A percentile compares a stretch with the other conserved stretches of the same genome.
phyloP scores from a whole-genome alignment of 164 flowering plant genomes.

The Berberis vulgaris region DNA sequence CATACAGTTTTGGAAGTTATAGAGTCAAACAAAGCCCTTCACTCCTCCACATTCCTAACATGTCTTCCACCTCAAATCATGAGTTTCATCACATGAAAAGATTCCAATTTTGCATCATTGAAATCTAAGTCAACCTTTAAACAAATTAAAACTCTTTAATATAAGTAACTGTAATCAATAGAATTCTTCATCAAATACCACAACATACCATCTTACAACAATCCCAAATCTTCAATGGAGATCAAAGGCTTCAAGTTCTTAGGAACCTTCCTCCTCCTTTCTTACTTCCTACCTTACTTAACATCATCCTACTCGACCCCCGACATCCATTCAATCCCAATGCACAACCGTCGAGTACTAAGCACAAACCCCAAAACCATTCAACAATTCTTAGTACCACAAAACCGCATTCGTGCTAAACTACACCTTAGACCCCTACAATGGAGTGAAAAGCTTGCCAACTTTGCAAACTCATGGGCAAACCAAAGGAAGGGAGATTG shows the following conservation, averaged over 20 bases:
- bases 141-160: background rate
- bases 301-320: background rate
- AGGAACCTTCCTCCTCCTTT: constrained; percentile 2
- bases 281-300: background rate
- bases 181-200: too few relatives aligned
- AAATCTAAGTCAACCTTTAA: background rate
- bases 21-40: too few relatives aligned
- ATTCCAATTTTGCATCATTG: background rate
- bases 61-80: background rate
- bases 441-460: background rate
- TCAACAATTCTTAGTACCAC: background rate
- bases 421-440: background rate
- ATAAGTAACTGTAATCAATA: too few relatives aligned
- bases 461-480: background rate
- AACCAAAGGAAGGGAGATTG: constrained; percentile 3
- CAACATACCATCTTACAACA: too few relatives aligned
- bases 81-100: background rate
- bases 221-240: background rate
- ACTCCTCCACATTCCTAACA: background rate
- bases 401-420: background rate
- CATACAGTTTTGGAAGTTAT: too few relatives aligned
- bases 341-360: constrained; percentile 1
- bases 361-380: background rate
- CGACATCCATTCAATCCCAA: background rate
- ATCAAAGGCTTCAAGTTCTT: background rate